Evolutionary conservation across 495 filamentous ascomycete genomes (phyloP), one percentile per base, ranked within the genome.

Genomic region (Melanomma pulvis-pyrius): DNA sequence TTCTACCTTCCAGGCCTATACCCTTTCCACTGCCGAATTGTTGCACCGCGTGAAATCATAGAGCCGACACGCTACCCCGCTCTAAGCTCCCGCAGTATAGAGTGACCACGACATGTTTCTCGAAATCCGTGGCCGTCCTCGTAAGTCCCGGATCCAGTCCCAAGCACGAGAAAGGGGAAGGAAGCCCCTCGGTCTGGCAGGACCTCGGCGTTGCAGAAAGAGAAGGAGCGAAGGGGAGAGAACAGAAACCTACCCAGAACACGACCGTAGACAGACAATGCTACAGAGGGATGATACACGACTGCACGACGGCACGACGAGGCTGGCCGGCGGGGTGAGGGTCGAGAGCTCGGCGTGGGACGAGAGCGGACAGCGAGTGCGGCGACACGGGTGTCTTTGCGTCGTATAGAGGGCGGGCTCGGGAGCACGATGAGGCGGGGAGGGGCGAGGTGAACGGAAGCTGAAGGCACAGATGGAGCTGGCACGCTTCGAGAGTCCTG

Each of bases 341-440:
- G 49, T 47, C 24, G 15, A 1, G 52, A 30, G 54, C 44, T 54
- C 53, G 30, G 58, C 48, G 55, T 48, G 34, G 25, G 50, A 61
- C 11, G 17, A 24, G 24, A 32, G 41, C 15, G 24, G 46, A 67
- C 39, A 34, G 57, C 34, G 58, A 60, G 63, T 53, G 53, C 50
- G 12, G 54, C 24, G 49, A 36, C 63, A 61, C 67, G 50, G 39
- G 52, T 21, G 57, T 44, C 57, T 96, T 56, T 28, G 50, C 48
- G 63, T 59, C 32, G 32, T 36, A 13, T 36, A 13, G 32, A 36
- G 32, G 13, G 32, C 68, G 26, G 17, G 13, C 32, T n/a, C 2
- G 56, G 47, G 61, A 13, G 36, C 48, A 8, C 11, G 28, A 17
- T 25, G 17, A 26, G 32, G 19, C 49, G 46, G 65, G 21, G 57